Evolutionary conservation across 345 rosid genomes (phyloP).

Genomic region (Litchi chinensis): DNA sequence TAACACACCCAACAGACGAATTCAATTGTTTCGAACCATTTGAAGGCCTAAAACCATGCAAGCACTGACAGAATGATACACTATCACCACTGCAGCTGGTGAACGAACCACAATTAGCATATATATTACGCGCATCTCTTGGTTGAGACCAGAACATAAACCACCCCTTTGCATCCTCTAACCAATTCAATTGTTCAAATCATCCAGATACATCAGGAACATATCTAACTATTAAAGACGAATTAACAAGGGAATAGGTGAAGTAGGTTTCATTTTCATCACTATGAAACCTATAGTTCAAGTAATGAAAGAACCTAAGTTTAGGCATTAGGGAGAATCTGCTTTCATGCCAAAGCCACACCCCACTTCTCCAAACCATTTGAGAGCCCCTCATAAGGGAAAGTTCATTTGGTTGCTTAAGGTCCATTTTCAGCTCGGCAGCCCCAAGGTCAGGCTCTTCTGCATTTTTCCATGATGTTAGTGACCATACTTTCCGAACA

Average conservation of each 20-base stretch:
- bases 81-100: constrained; percentile 1
- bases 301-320: neutral
- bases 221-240: neutral
- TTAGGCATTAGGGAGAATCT: neutral
- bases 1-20: constrained; percentile 35
- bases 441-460: constrained; percentile 37
- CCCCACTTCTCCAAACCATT: constrained; percentile 14
- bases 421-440: constrained; percentile 11
- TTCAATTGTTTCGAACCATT: constrained; percentile 26
- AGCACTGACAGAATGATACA: constrained; percentile 28
- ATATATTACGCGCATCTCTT: neutral
- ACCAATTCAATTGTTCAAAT: neutral
- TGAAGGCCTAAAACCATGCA: constrained; percentile 39
- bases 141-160: constrained; percentile 6
- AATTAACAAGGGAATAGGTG: neutral
- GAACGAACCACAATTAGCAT: neutral
- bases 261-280: constrained; percentile 13
- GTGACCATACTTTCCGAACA: constrained; percentile 5
- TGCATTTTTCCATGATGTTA: constrained; percentile 41
- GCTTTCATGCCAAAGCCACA: neutral
- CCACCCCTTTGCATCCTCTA: neutral
- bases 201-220: neutral
- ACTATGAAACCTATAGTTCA: neutral
- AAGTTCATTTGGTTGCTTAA: neutral
- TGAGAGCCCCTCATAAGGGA: neutral